These are phyloP conservation scores for Rutidosis leptorrhynchoides DNA, from an alignment of 129 eudicot species.

Conservation along the genomic window DNA sequence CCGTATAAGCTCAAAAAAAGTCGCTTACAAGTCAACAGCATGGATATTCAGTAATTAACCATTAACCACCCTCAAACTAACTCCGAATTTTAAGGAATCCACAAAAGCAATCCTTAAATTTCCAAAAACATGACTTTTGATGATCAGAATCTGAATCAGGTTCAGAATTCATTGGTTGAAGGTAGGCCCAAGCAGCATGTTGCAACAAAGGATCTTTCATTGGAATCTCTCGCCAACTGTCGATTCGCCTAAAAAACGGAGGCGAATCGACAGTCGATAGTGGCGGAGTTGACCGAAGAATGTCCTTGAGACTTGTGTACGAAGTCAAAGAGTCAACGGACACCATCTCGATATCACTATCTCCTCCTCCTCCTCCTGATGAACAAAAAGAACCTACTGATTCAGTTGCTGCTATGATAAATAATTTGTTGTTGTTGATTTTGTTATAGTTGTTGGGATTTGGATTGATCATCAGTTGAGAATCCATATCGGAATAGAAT, in stretches of 20 bases:
- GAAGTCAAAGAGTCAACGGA: constrained; percentile 33
- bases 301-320: constrained; percentile 55
- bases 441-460: background rate
- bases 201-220: constrained; percentile 54
- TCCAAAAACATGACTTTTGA: constrained; percentile 19
- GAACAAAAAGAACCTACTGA: background rate
- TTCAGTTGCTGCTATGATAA: background rate
- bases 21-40: constrained; percentile 23
- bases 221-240: constrained; percentile 62
- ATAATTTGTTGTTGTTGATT: background rate
- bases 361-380: no score
- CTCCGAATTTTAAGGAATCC: constrained; percentile 32
- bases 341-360: constrained; percentile 45
- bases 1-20: constrained; percentile 25
- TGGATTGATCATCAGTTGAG: constrained; percentile 18
- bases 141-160: constrained; percentile 16
- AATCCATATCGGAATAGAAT: constrained; percentile 19
- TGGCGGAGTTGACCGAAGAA: constrained; percentile 36
- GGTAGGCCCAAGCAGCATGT: constrained; percentile 77
- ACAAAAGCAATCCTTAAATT: constrained; percentile 34
- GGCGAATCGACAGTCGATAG: constrained; percentile 27
- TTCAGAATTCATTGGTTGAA: constrained; percentile 42
- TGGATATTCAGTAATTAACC: background rate
- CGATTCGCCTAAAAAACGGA: constrained; percentile 23
- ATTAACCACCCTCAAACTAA: background rate